Percentiles rank a stretch among this genome's conserved stretches.
Conservation (phyloP, 352 stramenopile species). For the Phytophthora hybrid region DNA sequence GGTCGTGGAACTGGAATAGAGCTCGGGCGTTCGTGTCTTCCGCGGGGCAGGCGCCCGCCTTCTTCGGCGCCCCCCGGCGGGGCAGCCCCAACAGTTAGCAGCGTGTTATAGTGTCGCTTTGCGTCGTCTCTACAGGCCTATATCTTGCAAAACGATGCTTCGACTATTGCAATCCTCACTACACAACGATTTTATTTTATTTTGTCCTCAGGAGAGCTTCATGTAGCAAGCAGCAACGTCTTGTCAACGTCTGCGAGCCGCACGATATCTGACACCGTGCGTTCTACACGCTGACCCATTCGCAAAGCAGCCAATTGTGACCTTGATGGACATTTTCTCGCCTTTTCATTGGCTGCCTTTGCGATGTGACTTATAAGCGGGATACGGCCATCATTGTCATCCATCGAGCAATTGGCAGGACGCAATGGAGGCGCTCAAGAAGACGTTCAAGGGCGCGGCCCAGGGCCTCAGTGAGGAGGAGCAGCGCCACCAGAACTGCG, state of each 20-base stretch:
- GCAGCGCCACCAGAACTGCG: conserved; percentile 57
- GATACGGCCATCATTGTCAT: background rate
- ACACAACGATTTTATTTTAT: conserved; percentile 4
- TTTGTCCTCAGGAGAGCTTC: conserved; percentile 22
- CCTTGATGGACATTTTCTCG: background rate
- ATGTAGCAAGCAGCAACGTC: background rate
- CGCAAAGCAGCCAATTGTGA: conserved; percentile 10
- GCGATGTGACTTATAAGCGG: background rate
- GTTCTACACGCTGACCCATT: conserved; percentile 5
- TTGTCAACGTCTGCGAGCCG: conserved; percentile 6
- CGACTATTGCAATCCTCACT: conserved; percentile 33
- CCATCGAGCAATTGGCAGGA: conserved; percentile 1
- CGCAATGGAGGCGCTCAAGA: conserved; percentile 79
- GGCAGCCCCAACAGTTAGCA: conserved; percentile 30
- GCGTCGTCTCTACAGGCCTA: conserved; percentile 22
- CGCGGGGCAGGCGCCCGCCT: conserved; percentile 1
- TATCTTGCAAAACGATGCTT: conserved; percentile 33
- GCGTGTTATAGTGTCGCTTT: conserved; percentile 37
- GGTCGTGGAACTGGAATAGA: conserved; percentile 90
- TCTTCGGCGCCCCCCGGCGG: conserved; percentile 11
- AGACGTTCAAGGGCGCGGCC: conserved; percentile 55
- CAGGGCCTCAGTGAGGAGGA: conserved; percentile 50
- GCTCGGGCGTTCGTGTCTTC: conserved; percentile 28
- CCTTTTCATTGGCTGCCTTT: background rate
- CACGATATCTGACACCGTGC: conserved; percentile 3